These are phyloP conservation scores for Phytophthora megakarya DNA, from an alignment of 352 stramenopile genomes.

Conservation along the genomic window DNA sequence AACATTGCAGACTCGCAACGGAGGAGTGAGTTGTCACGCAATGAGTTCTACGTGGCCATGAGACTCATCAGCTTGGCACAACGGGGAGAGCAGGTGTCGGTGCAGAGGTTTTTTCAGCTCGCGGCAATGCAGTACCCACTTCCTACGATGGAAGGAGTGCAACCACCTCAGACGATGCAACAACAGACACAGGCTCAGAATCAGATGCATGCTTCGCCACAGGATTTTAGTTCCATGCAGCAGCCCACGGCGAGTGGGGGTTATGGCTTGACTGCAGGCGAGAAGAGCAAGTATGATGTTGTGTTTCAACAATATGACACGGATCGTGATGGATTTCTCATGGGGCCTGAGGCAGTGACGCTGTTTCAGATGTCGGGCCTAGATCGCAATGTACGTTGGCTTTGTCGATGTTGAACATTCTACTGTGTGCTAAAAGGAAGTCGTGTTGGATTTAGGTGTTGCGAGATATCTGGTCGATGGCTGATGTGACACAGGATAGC, in stretches of 20 bases:
- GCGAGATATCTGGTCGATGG: constrained; percentile 92
- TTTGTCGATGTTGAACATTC: neutral
- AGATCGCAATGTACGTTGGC: constrained; percentile 72
- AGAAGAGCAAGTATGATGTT: constrained; percentile 90
- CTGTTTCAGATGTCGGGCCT: constrained; percentile 95
- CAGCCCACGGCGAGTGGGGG: constrained; percentile 6
- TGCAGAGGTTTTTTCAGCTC: constrained; percentile 77
- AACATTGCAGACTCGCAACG: constrained; percentile 74
- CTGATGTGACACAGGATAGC: constrained; percentile 91
- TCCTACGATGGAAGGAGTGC: constrained; percentile 68
- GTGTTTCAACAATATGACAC: constrained; percentile 94
- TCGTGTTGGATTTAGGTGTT: constrained; percentile 52
- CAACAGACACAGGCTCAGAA: constrained; percentile 13
- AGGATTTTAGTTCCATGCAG: constrained; percentile 20
- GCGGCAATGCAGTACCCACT: constrained; percentile 60
- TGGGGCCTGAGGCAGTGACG: constrained; percentile 87
- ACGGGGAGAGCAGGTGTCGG: constrained; percentile 62
- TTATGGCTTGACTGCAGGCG: constrained; percentile 89
- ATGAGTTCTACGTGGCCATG: constrained; percentile 89
- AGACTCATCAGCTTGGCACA: constrained; percentile 86
- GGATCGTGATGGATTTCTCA: constrained; percentile 91
- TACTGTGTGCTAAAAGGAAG: neutral
- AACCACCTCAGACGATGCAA: constrained; percentile 38
- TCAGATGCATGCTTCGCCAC: constrained; percentile 11
- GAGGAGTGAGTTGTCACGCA: constrained; percentile 72